Evolutionary conservation across 495 filamentous ascomycete species (phyloP).

Genomic region (Cercophora newfieldiana): DNA sequence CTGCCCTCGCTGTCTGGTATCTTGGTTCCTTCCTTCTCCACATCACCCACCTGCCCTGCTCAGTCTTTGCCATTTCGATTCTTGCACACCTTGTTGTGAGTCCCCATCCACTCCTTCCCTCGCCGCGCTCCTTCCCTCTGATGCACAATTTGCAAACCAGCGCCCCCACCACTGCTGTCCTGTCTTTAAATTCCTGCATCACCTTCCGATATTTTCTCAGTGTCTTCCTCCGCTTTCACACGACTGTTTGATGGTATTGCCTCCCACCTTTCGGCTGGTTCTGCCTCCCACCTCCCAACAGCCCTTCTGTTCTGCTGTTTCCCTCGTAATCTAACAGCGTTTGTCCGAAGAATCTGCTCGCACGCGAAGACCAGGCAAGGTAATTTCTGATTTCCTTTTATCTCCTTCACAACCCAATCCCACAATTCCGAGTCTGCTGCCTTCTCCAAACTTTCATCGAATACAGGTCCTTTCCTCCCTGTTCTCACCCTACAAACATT

Average conservation of each 20-base stretch:
- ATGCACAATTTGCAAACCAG: too few relatives aligned
- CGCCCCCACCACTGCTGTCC: too few relatives aligned
- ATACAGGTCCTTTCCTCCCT: background rate
- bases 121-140: too few relatives aligned
- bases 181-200: too few relatives aligned
- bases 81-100: background rate
- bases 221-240: background rate
- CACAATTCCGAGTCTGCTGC: background rate
- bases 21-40: slow-evolving; percentile 9
- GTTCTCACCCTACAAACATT: background rate
- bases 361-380: background rate
- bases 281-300: background rate
- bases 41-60: slow-evolving; percentile 8
- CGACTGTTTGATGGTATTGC: background rate
- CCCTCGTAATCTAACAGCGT: background rate
- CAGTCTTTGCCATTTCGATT: too few relatives aligned
- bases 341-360: background rate
- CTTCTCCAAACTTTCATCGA: background rate
- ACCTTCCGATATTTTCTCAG: background rate
- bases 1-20: slow-evolving; percentile 4
- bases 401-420: background rate
- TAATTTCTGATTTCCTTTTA: background rate
- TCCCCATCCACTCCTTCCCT: background rate
- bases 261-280: background rate
- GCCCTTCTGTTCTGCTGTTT: background rate